Evolutionary conservation across 441 rosid genomes (phyloP), one percentile per base, ranked within the genome.

Genomic region (Pelargonium fulgidum): DNA sequence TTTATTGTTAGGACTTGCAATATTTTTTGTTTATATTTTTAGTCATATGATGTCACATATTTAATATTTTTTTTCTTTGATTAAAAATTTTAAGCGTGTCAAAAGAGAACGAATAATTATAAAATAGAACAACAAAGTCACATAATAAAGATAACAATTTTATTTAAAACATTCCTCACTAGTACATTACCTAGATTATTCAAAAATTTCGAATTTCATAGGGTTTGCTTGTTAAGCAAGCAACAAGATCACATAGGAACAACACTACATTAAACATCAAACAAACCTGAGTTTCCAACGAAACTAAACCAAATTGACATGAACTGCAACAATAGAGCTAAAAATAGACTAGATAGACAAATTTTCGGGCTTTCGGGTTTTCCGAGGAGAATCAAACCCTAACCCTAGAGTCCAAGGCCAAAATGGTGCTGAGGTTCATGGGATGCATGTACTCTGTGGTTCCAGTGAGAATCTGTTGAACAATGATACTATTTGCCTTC

Each of bases 401-500:
- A 22, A 22, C 24, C 54, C 5, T 48, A 7, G 56, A 48, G 17
- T 48, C 56, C 3, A 48, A 11, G 19, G 56, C 56, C 17, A 48
- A 48, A 5, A 48, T 48, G 56, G 56, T 48, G 56, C 16, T 48
- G 56, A 48, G 56, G 3, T 48, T 48, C 56, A 48, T 48, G 56
- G 56, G 56, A 13, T 48, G n/a, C 56, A 48, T 48, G 56, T 48
- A 48, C 56, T 48, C 14, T 13, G 56, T 48, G 56, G 24, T 22
- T 22, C 56, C 56, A 3, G 0, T 48, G 56, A 48, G 13, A 17
- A 48, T 48, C 6, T 48, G 56, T 14, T 48, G 56, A 48, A 48
- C 56, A 48, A 48, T 48, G 3, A 48, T 48, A 17, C 56, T 48
- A 48, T 66, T 66, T 2, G 69, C 69, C 8, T 1, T 66, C 41